Base-by-base conservation (phyloP, 805 yeast genomes). In the Kurtzmaniella cleridarum region DNA sequence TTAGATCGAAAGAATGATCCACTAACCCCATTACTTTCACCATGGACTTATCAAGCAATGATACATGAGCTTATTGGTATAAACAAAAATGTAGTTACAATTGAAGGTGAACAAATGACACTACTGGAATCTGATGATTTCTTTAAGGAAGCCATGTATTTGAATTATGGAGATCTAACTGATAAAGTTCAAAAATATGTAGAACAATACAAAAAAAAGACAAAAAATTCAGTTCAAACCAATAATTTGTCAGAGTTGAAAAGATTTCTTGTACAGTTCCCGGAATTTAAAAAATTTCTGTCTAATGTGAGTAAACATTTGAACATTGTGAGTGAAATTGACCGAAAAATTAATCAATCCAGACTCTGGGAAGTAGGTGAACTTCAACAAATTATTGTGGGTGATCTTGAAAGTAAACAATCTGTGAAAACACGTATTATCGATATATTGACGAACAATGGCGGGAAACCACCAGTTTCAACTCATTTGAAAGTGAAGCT, bases 31-130 rank as follows among this genome's bases (percentile, higher is more conserved):
- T 70, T 93, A 24, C 64, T 93, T 35, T 78, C 83, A 30, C 98
- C 98, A 2, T 93, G 99, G 99, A 90, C 98, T 1, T 93, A 88
- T 61, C 98, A 91, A 56, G 85, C 96, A 2, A 91, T 93, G 98
- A 87, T 93, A 13, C 95, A 91, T 57, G 98, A 95, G 57, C 73
- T 89, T 16, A 66, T 93, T 24, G 95, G 91, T 2, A 85, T 93
- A 42, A 65, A 71, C 27, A 83, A 88, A 54, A 91, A 93, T 50
- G 75, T 90, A 2, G 95, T 88, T 3, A 83, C 79, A 48, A 58
- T 90, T 27, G 66, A 60, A 1, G 71, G 77, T 1, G 75, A 83
- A 1, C 64, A 55, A 43, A 48, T 47, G 63, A 79, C 42, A 60
- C 79, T 44, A 76, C 23, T 73, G 77, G 57, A 81, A 78, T 45